Base-by-base conservation (phyloP, 2,329 filamentous ascomycete genomes). In the Botrytis pseudocinerea region DNA sequence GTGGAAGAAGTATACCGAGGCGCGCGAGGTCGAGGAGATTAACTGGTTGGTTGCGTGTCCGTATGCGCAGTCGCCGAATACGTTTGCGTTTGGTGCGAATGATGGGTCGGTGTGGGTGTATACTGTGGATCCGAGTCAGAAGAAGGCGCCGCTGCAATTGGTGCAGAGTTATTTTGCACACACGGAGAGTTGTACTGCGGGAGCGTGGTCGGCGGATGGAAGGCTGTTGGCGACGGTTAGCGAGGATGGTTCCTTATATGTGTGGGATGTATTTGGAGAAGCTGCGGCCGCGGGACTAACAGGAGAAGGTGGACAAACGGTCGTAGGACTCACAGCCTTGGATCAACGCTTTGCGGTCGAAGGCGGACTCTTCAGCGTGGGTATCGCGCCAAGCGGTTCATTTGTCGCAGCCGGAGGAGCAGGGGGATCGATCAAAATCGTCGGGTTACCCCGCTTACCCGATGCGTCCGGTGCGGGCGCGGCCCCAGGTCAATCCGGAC, bases 51-150 rank as follows among this genome's bases (percentile, higher is more conserved):
- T 86, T 1, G 84, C 94, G 0, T 97, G 93, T 80, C 94, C 95
- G 1, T 86, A 91, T 75, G 82, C 90, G 20, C 84, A 86, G 9
- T 89, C 93, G 80, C 89, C 92, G 74, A 97, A 98, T 83, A 90
- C 93, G 14, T 81, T 99, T 75, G 96, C 96, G 0, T 85, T 99
- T 12, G 96, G 96, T 73, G 94, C 94, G 48, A 92, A 88, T 51
- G 95, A 99, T 81, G 96, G 96, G 72, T 95, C 91, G 69, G 94
- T 98, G 60, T 99, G 96, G 96, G 92, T 99, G 16, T 97, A 98
- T 84, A 91, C 90, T n/a, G 87, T 98, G 79, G 91, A 95, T 82
- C 84, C 88, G 44, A 85, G 85, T 71, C 90, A 93, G 76, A 83
- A 85, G 51, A 83, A 85, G 22, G 84, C 84, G 46, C 86, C 93